A percentile compares a stretch with the other conserved stretches of the same genome.
Conservation (phyloP, 2,329 filamentous ascomycete genomes). For the Sporothrix dimorphospora region DNA sequence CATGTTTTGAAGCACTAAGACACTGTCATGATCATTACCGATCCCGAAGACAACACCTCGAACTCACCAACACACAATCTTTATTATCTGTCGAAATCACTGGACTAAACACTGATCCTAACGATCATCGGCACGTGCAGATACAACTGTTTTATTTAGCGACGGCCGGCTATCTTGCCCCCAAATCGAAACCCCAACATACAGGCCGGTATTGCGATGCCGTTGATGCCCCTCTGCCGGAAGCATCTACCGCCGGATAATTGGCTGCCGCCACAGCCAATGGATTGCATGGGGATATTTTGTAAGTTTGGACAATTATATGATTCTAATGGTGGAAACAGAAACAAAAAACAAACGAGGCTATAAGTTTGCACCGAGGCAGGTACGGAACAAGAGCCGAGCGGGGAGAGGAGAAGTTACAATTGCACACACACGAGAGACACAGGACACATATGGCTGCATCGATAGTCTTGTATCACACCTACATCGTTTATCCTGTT, state of each 20-base stretch:
- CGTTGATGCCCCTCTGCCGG: not conserved
- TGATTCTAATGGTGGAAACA: not conserved
- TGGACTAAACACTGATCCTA: too few species aligned
- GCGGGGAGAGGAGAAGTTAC: not conserved
- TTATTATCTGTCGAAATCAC: too few species aligned
- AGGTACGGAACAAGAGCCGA: not conserved
- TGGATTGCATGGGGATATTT: not conserved
- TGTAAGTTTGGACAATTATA: not conserved
- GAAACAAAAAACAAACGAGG: too few species aligned
- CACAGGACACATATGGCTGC: not conserved
- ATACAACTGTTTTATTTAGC: not conserved
- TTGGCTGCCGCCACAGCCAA: not conserved
- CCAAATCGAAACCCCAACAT: not conserved
- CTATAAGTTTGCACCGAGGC: not conserved
- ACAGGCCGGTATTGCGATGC: not conserved
- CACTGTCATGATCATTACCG: not conserved
- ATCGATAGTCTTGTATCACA: not conserved
- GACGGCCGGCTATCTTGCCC: not conserved
- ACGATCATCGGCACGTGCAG: too few species aligned
- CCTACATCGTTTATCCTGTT: not conserved
- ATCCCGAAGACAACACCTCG: too few species aligned
- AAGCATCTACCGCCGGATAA: slow-evolving; percentile 23
- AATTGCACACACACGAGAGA: not conserved
- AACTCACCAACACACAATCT: too few species aligned
- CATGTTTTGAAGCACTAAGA: not conserved